A percentile compares a stretch with the other conserved stretches of the same genome.
Conservation (phyloP, 2,329 filamentous ascomycete species). For the Huntiella moniliformis region DNA sequence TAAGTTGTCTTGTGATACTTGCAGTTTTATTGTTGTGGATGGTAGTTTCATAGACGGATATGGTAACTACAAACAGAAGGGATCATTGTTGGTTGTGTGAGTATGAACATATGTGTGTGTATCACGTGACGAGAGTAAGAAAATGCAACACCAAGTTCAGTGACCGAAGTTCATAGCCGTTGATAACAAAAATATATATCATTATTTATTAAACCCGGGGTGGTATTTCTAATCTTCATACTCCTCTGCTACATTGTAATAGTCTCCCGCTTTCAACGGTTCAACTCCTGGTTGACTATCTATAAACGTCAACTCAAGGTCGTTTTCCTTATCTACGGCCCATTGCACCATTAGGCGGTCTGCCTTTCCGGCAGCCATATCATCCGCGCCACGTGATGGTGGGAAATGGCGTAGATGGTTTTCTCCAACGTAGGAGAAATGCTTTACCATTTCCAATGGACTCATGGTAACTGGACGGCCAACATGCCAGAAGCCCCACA, state of each 20-base stretch:
- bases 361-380: conserved; percentile 7
- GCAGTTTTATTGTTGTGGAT: too few species aligned
- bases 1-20: too few species aligned
- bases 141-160: too few species aligned
- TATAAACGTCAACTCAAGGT: conserved; percentile 10
- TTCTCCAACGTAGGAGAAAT: conserved; percentile 10
- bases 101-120: too few species aligned
- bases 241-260: conserved; percentile 10
- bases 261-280: conserved; percentile 6
- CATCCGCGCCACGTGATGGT: conserved; percentile 5
- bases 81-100: too few species aligned
- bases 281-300: conserved; percentile 9
- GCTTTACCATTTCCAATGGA: conserved; percentile 10
- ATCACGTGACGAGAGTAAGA: too few species aligned
- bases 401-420: conserved; percentile 9
- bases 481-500: conserved; percentile 11
- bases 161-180: too few species aligned
- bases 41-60: too few species aligned
- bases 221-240: conserved; percentile 1
- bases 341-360: conserved; percentile 10
- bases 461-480: conserved; percentile 9
- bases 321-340: conserved; percentile 9
- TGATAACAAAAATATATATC: too few species aligned
- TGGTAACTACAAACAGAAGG: too few species aligned
- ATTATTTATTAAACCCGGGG: too few species aligned